Percentiles rank a stretch among this genome's conserved stretches.
These are phyloP conservation scores for Backusella mclennaniae DNA, from an alignment of 192 early-diverging fungal species.

Conservation along the genomic window DNA sequence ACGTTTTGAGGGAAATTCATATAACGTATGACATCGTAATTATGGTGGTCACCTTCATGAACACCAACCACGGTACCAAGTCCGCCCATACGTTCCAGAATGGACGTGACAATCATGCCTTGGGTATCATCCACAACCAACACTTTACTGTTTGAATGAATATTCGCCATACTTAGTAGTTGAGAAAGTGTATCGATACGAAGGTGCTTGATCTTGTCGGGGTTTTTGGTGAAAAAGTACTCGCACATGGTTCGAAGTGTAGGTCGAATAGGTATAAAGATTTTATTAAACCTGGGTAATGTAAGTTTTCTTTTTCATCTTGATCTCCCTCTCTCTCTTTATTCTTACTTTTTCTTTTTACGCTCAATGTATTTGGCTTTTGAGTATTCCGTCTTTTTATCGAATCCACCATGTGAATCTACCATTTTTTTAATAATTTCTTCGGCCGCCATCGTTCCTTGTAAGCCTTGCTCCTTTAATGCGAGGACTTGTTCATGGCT, in stretches of 20 bases:
- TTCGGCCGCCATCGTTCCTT: constrained; percentile 65
- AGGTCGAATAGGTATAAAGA: constrained; percentile 76
- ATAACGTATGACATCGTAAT: constrained; percentile 73
- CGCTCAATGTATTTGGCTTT: constrained; percentile 93
- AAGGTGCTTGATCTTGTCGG: constrained; percentile 61
- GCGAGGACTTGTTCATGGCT: constrained; percentile 78
- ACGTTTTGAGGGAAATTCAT: constrained; percentile 67
- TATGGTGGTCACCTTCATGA: constrained; percentile 71
- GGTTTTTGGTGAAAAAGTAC: constrained; percentile 77
- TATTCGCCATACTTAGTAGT: constrained; percentile 79
- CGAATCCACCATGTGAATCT: constrained; percentile 82
- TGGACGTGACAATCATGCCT: constrained; percentile 76
- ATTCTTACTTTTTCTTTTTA: constrained; percentile 83
- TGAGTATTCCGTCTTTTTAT: constrained; percentile 92
- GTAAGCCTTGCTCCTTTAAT: constrained; percentile 70
- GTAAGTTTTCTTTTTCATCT: background rate
- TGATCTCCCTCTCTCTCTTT: constrained; percentile 66
- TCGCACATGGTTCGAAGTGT: constrained; percentile 74
- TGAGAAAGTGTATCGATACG: constrained; percentile 93
- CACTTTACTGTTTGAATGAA: constrained; percentile 65
- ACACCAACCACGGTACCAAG: constrained; percentile 66
- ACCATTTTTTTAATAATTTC: constrained; percentile 80
- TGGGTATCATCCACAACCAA: constrained; percentile 91
- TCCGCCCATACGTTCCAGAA: constrained; percentile 78
- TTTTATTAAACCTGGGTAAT: constrained; percentile 67